Evolutionary conservation across 2,329 filamentous ascomycete species (phyloP), one percentile per base, ranked within the genome.

Genomic region (Bimuria novae-zelandiae): DNA sequence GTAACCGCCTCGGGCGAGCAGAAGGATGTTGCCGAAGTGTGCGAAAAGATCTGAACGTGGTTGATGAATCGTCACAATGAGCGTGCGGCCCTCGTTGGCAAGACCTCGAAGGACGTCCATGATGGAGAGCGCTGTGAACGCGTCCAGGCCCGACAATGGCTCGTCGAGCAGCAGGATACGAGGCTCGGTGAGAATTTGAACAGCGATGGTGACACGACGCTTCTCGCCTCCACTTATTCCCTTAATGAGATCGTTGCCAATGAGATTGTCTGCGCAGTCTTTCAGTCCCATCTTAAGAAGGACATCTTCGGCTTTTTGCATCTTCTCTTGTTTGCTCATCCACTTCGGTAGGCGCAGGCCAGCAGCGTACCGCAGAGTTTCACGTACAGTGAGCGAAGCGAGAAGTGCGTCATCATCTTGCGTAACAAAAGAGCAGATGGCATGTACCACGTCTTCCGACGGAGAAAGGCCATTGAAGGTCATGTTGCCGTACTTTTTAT

Each of bases 171-270:
- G 77, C 1, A 92, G 74, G 2, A 92, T 82, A 1, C 85, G 83
- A 1, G 89, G 89, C 54, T 91, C 87, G 0, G 88, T 92, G 10
- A 92, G 77, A 6, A 92, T 86, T 61, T 92, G 89, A 0, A 91
- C 84, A 0, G 88, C 89, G 55, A 92, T 91, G 2, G 87, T 88
- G 5, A 92, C 88, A 50, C 89, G 82, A 2, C 89, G 81, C 72
- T 91, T 92, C 71, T 92, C 89, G 16, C 89, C 89, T 2, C 89
- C 89, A 7, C 87, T 90, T 25, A 92, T 91, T 0, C 89, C 89
- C 68, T 92, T 92, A 60, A 89, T 80, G 3, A 89, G 71, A 7
- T 89, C 87, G 52, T 82, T 87, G 2, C 89, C 89, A 7, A 92
- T 82, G 0, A 91, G 70, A 48, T 89, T 90, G 64, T 91, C 84